These are phyloP conservation scores for Talaromyces sp. DNA, from an alignment of 2,329 filamentous ascomycete genomes.

Conservation along the genomic window DNA sequence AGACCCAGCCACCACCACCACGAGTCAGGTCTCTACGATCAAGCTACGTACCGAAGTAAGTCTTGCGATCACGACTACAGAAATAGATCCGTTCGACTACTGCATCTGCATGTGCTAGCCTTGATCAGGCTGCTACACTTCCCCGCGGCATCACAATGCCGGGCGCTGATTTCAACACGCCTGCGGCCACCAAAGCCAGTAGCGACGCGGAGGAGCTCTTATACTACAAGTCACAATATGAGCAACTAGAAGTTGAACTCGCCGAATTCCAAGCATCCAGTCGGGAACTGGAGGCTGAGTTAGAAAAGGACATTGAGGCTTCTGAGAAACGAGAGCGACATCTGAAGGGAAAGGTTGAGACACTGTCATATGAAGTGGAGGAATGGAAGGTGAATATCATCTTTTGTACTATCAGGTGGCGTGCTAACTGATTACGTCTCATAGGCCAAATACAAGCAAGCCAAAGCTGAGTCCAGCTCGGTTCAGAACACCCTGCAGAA, in stretches of 20 bases:
- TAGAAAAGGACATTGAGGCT: slow-evolving; percentile 93
- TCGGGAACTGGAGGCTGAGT: slow-evolving; percentile 86
- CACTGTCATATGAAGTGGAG: slow-evolving; percentile 81
- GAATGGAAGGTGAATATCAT: slow-evolving; percentile 88
- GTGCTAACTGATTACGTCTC: not conserved
- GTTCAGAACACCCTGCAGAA: slow-evolving; percentile 88
- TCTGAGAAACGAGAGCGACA: slow-evolving; percentile 89
- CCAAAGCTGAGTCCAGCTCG: slow-evolving; percentile 79
- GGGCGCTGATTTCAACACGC: slow-evolving; percentile 36
- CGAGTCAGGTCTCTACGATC: not conserved
- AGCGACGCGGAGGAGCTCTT: slow-evolving; percentile 65
- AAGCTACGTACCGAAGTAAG: not conserved
- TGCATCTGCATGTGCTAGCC: slow-evolving; percentile 10
- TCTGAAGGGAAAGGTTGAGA: slow-evolving; percentile 82
- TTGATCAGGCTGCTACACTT: slow-evolving; percentile 2
- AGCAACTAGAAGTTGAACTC: slow-evolving; percentile 84
- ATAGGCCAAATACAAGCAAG: slow-evolving; percentile 92
- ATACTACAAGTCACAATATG: slow-evolving; percentile 96
- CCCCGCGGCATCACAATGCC: slow-evolving; percentile 30
- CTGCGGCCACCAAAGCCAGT: slow-evolving; percentile 36
- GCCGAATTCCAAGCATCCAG: slow-evolving; percentile 92
- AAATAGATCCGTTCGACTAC: not conserved
- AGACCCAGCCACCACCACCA: not conserved
- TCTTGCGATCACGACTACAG: not conserved
- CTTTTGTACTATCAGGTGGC: not conserved